Conservation (phyloP, 2,329 filamentous ascomycete species). For the Phyllosticta citrichinensis region DNA sequence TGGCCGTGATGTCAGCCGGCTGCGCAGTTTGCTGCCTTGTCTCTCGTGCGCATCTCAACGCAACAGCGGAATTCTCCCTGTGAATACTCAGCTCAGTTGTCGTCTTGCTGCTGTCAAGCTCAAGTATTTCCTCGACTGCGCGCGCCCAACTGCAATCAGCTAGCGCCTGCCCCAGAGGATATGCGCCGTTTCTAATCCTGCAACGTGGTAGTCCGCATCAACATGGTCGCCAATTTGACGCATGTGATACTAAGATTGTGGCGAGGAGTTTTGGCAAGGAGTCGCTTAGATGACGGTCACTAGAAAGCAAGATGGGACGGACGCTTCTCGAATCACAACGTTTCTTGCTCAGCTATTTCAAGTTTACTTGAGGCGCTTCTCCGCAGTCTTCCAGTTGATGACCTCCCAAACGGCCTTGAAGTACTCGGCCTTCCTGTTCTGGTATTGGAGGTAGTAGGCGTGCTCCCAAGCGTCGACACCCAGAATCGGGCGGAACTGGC, state of each 20-base stretch:
- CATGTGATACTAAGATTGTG: not conserved
- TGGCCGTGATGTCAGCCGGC: not conserved
- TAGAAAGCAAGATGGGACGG: not conserved
- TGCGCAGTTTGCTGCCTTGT: not conserved
- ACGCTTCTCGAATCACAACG: not conserved
- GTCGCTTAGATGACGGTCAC: not conserved
- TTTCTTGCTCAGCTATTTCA: not conserved
- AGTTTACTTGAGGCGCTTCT: slow-evolving; percentile 57
- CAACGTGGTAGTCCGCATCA: not conserved
- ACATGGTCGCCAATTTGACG: not conserved
- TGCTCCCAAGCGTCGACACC: slow-evolving; percentile 96
- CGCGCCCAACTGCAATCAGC: not conserved
- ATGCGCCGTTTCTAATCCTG: not conserved
- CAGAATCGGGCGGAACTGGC: slow-evolving; percentile 70
- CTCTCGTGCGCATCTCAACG: not conserved
- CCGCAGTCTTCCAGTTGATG: slow-evolving; percentile 87
- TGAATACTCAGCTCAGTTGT: not conserved
- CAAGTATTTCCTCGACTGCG: not conserved
- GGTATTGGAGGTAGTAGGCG: slow-evolving; percentile 90
- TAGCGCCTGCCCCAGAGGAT: not conserved
- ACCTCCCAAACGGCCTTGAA: slow-evolving; percentile 91
- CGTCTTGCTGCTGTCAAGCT: not conserved
- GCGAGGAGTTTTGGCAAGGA: not conserved
- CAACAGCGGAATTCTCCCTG: not conserved
- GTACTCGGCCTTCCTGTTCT: slow-evolving; percentile 96